phyloP scores from a whole-genome alignment of 2,329 filamentous ascomycete species.

The Simplicillium sp. region DNA sequence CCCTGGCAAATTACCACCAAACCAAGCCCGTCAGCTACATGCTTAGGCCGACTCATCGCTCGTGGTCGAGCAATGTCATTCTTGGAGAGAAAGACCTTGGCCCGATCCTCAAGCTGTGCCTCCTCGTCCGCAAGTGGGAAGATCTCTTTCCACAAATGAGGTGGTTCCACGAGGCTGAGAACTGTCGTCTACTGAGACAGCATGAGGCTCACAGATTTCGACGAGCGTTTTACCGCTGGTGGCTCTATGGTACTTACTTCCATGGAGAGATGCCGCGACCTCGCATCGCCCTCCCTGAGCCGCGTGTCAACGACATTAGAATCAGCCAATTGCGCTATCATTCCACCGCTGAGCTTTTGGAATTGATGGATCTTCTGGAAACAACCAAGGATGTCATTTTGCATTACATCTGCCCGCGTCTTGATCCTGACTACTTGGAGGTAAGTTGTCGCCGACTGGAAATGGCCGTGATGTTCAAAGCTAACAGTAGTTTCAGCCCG shows the following conservation, averaged over 20 bases:
- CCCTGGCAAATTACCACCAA: background rate
- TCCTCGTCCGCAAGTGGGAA: conserved; percentile 27
- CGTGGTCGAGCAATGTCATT: conserved; percentile 13
- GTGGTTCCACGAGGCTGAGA: conserved; percentile 35
- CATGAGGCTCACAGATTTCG: conserved; percentile 38
- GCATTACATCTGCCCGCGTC: conserved; percentile 35
- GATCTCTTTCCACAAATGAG: conserved; percentile 30
- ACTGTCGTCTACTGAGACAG: conserved; percentile 31
- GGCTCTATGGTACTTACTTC: conserved; percentile 43
- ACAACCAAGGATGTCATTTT: conserved; percentile 34
- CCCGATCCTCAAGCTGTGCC: conserved; percentile 22
- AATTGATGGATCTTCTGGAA: conserved; percentile 34
- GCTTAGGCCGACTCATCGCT: background rate
- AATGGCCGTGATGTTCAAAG: too few relatives aligned
- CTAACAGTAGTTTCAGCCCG: conserved; percentile 6
- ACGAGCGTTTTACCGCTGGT: conserved; percentile 42
- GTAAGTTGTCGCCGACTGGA: too few relatives aligned
- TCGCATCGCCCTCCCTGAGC: conserved; percentile 25
- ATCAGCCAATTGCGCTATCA: conserved; percentile 33
- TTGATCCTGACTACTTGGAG: conserved; percentile 24
- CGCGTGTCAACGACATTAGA: conserved; percentile 28
- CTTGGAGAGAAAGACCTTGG: conserved; percentile 22
- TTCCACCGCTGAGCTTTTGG: conserved; percentile 32
- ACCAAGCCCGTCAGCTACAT: background rate
- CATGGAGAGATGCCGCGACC: conserved; percentile 32